Evolutionary conservation across 2,329 filamentous ascomycete genomes (phyloP), one percentile per base, ranked within the genome.

Genomic region (Penicillium sclerotigenum): DNA sequence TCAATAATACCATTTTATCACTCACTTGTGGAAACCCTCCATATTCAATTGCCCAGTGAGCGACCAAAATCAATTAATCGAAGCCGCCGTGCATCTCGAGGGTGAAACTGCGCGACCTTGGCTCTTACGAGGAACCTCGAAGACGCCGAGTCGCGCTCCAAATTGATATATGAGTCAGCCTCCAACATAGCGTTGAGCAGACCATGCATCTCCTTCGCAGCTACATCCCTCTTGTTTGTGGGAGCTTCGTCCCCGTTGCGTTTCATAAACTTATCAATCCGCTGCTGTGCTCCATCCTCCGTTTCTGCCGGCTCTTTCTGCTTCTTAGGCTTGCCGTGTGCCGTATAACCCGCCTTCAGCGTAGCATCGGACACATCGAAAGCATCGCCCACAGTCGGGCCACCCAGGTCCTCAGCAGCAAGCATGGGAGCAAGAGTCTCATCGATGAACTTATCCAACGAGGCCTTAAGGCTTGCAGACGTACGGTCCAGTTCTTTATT

Each of bases 341-440:
- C 74, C 4, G 79, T 82, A 69, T 83, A 83, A n/a, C 81, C 81
- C 26, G 76, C 75, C 50, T 77, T 77, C 38, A 83, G 71, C 8
- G 71, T 77, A 13, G 75, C 82, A 42, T 87, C 81, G 9, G 78
- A 81, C 64, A 77, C 86, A 74, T 88, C 84, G 67, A 88, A 79
- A 64, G 87, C 79, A 62, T 90, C 87, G 4, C 91, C 89, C 0
- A 92, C 89, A 11, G 91, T 87, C 0, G 91, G 90, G 0, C 91
- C 90, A 8, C 91, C 91, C 1, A 92, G 80, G 67, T 91, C 89
- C 74, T 95, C 91, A 0, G 89, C 89, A 7, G 90, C 90, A 41
- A 96, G 79, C 84, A 93, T 89, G 3, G 83, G 75, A 1, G 88
- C 88, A 1, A 96, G 80, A 38, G 84, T 81, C 41, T 84, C 77